Evolutionary conservation across 306 rosid species (phyloP).

Genomic region (Casuarina glauca): DNA sequence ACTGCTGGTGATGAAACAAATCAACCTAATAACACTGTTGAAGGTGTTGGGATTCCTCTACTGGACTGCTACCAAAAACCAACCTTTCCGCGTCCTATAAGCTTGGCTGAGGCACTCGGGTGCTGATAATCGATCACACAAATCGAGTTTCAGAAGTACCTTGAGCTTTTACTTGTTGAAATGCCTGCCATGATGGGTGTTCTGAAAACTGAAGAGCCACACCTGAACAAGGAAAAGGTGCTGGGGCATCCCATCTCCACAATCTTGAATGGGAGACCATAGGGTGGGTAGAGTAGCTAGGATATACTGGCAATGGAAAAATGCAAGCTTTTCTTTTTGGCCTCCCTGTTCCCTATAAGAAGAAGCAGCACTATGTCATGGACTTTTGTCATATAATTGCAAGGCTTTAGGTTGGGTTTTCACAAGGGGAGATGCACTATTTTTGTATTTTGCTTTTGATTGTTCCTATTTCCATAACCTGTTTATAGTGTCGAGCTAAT

Average conservation of each 20-base stretch:
- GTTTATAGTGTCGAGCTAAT: conserved; percentile 30
- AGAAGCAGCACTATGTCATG: not conserved
- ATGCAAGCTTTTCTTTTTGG: conserved; percentile 21
- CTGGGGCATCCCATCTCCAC: conserved; percentile 1
- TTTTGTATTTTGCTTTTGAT: conserved; percentile 13
- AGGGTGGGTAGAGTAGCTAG: conserved; percentile 25
- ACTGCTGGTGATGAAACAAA: conserved; percentile 34
- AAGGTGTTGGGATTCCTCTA: conserved; percentile 25
- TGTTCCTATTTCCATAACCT: conserved; percentile 17
- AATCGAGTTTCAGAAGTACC: conserved; percentile 14
- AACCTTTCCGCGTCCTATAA: conserved; percentile 39
- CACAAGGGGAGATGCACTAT: not conserved
- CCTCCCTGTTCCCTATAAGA: not conserved
- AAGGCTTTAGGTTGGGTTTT: not conserved
- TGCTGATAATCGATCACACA: conserved; percentile 2
- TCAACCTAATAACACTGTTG: conserved; percentile 32
- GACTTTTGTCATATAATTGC: not conserved
- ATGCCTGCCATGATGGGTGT: conserved; percentile 30
- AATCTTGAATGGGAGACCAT: conserved; percentile 21
- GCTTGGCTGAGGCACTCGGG: conserved; percentile 32
- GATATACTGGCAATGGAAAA: conserved; percentile 16
- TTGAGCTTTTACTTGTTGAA: conserved; percentile 21
- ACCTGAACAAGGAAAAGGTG: conserved; percentile 4
- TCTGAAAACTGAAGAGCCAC: conserved; percentile 19
- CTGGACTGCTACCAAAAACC: conserved; percentile 36